Base-by-base conservation (phyloP, 331 rosid species). In the Spiraea crenata region DNA sequence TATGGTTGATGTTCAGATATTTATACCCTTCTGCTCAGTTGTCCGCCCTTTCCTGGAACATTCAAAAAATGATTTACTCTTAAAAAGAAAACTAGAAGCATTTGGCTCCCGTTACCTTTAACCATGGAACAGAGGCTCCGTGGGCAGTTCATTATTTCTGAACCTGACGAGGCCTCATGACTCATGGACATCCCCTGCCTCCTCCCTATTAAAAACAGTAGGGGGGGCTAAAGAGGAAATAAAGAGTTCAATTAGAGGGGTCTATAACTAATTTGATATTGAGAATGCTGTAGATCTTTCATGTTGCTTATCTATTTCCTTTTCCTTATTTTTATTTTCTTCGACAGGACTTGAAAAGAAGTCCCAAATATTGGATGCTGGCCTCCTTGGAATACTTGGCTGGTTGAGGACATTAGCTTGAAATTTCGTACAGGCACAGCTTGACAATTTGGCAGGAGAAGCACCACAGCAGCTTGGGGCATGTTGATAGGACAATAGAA, bases 331-430 rank as follows among this genome's bases (percentile, higher is more conserved):
- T 44, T 49, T 54, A 11, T 11, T 25, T 58, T 45, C 52, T 57
- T 67, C 58, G 57, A 66, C 83, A 91, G 99, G 99, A 74, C 82
- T 95, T 44, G 95, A 86, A 92, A 88, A 89, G 79, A 95, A 89
- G 82, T 91, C 96, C 20, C 90, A 92, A 17, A 63, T 83, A 57
- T 80, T 89, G 85, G 99, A 95, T 74, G 69, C 81, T 47, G 81
- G 77, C 85, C 97, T 85, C 71, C 97, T 89, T 78, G 71, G 85
- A 50, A 73, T 86, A 66, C 97, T 91, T 50, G 79, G 92, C 67
- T 95, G 96, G 97, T 85, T 91, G 4, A 83, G 99, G 76, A 82
- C 96, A 73, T 67, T 91, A 71, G 96, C 96, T 56, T 87, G 91
- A 95, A 69, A 31, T 59, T 38, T 20, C 51, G 76, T 85, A 80